Conservation (phyloP, 2,329 filamentous ascomycete species). For the Fusarium xyrophilum region DNA sequence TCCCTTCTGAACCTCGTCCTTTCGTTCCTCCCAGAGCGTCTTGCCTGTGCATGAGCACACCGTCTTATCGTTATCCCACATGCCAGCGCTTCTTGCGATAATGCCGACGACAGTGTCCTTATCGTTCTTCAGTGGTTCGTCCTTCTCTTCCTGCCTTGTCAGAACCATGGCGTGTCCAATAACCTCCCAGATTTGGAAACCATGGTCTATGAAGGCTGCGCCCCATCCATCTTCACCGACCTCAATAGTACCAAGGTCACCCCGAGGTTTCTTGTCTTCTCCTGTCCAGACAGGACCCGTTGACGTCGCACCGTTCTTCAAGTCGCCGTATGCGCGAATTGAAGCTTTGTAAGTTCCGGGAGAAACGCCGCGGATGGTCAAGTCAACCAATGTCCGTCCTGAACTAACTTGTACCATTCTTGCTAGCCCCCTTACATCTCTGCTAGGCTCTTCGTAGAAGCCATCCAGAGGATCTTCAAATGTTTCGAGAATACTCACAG, state of each 20-base stretch:
- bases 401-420: constrained; percentile 92
- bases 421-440: constrained; percentile 81
- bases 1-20: constrained; percentile 85
- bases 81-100: constrained; percentile 92
- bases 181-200: constrained; percentile 92
- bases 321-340: constrained; percentile 85
- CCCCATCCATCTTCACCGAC: constrained; percentile 80
- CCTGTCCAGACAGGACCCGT: constrained; percentile 83
- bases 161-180: constrained; percentile 94
- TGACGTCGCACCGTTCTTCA: constrained; percentile 81
- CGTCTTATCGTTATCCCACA: constrained; percentile 99
- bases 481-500: constrained; percentile 95
- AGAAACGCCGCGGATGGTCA: constrained; percentile 82
- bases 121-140: constrained; percentile 71
- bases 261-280: constrained; percentile 54
- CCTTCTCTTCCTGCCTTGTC: constrained; percentile 65
- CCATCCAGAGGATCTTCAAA: constrained; percentile 65
- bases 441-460: constrained; percentile 48
- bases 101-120: constrained; percentile 88
- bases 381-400: constrained; percentile 80
- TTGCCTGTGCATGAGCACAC: constrained; percentile 98
- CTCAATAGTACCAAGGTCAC: constrained; percentile 74
- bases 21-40: constrained; percentile 96
- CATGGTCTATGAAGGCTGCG: constrained; percentile 79
- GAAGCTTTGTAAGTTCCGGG: constrained; percentile 84